phyloP scores from a whole-genome alignment of 78 protist genomes.

The Isochrysis galbana region DNA sequence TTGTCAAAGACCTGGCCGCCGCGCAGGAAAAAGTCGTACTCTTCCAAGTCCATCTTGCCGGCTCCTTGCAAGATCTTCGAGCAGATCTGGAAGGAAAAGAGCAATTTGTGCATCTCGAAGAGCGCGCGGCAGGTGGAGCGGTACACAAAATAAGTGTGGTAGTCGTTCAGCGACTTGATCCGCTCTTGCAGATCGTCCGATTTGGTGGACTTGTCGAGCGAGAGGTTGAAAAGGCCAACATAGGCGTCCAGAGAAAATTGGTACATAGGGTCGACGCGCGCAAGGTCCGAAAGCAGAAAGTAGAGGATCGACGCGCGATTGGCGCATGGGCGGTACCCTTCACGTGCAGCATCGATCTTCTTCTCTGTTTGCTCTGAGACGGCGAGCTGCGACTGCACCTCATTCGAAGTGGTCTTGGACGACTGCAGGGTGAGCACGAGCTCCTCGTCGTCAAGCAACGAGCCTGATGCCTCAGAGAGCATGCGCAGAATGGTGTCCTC shows the following conservation, averaged over 20 bases:
- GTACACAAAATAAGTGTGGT: conserved; percentile 70
- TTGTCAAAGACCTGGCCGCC: conserved; percentile 81
- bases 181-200: conserved; percentile 51
- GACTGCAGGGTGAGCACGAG: conserved; percentile 59
- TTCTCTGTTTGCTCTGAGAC: conserved; percentile 39
- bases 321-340: conserved; percentile 71
- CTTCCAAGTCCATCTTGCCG: conserved; percentile 54
- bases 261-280: conserved; percentile 88
- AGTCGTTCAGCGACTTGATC: conserved; percentile 59
- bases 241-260: conserved; percentile 84
- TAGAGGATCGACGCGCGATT: conserved; percentile 79
- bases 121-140: conserved; percentile 77
- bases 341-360: conserved; percentile 51
- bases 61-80: conserved; percentile 57
- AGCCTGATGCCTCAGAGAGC: conserved; percentile 42
- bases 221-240: conserved; percentile 51
- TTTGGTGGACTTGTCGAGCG: conserved; percentile 48
- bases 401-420: conserved; percentile 47
- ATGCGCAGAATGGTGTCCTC: conserved; percentile 81
- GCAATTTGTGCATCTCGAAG: conserved; percentile 86
- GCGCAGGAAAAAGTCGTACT: conserved; percentile 77
- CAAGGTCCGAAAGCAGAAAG: conserved; percentile 78
- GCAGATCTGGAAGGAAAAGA: conserved; percentile 84
- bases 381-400: conserved; percentile 40
- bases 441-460: conserved; percentile 62